Conservation (phyloP, 176 grass and related monocot genomes). For the Tuctoria greenei region DNA sequence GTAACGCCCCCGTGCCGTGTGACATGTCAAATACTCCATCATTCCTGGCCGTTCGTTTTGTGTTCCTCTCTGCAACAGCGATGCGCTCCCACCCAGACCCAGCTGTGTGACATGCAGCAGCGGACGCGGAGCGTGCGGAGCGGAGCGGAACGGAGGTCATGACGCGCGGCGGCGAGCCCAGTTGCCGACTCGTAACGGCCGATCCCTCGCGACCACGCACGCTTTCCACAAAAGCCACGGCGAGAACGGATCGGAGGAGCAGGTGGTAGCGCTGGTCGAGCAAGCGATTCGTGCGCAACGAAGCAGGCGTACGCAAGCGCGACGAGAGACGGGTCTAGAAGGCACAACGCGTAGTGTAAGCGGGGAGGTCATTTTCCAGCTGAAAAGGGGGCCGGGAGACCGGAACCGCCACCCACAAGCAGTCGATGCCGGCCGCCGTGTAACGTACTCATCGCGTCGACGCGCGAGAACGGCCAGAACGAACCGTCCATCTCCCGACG, state of each 20-base stretch:
- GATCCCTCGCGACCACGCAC: background rate
- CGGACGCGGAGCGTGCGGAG: too few species aligned
- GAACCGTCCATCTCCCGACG: too few species aligned
- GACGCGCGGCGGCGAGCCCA: too few species aligned
- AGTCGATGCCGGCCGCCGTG: background rate
- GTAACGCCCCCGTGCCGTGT: constrained; percentile 46
- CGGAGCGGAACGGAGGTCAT: background rate
- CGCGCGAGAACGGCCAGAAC: too few species aligned
- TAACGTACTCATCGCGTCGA: background rate
- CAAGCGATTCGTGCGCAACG: background rate
- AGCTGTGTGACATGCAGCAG: constrained; percentile 34
- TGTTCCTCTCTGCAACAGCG: background rate
- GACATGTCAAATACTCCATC: background rate
- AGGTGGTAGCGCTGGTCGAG: too few species aligned
- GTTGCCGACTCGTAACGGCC: constrained; percentile 36
- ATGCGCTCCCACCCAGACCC: background rate
- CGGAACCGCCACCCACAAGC: background rate
- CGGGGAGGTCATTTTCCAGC: background rate
- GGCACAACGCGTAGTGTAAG: background rate
- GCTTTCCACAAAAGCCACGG: background rate
- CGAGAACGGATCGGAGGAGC: background rate
- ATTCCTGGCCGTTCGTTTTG: constrained; percentile 12
- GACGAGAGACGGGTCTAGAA: background rate
- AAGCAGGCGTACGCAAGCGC: background rate
- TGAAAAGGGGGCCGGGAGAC: background rate